Conservation (phyloP, 768 basidiomycete species). For the Exidia glandulosa region DNA sequence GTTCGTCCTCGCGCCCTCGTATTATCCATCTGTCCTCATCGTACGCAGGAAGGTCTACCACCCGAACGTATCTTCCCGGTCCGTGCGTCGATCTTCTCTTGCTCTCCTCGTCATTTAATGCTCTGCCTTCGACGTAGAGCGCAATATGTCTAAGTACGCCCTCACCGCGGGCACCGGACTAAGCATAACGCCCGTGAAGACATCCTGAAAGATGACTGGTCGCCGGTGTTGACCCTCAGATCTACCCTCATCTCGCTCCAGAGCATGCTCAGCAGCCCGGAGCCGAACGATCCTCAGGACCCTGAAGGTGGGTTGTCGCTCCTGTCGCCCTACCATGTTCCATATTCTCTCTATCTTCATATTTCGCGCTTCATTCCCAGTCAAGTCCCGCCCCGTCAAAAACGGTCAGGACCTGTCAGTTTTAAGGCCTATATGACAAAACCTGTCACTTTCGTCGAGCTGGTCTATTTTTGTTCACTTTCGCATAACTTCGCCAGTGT, state of each 20-base stretch:
- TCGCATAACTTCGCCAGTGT: no score
- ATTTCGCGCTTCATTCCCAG: not conserved
- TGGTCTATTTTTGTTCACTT: no score
- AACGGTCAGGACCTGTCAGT: no score
- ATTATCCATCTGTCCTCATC: not conserved
- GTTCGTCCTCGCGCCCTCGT: slow-evolving; percentile 13
- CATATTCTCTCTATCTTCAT: not conserved
- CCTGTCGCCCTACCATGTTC: not conserved
- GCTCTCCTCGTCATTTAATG: not conserved
- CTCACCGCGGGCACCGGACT: not conserved
- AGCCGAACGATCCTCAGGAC: slow-evolving; percentile 94
- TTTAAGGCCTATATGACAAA: no score
- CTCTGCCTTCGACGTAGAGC: slow-evolving; percentile 26
- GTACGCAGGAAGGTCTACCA: slow-evolving; percentile 66
- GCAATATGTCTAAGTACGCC: slow-evolving; percentile 85
- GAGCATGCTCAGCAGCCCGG: slow-evolving; percentile 83
- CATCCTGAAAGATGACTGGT: slow-evolving; percentile 73
- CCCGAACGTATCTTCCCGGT: slow-evolving; percentile 89
- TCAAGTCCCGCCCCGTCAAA: no score
- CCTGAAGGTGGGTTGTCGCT: slow-evolving; percentile 56
- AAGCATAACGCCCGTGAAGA: slow-evolving; percentile 4
- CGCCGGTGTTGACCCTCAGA: slow-evolving; percentile 89
- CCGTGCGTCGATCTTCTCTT: slow-evolving; percentile 14
- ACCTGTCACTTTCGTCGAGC: no score
- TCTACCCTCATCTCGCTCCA: slow-evolving; percentile 93